Percentiles rank a stretch among this genome's conserved stretches.
Evolutionary conservation across 257 asterid genomes (phyloP).

Genomic region (Jaltomata sinuosa): DNA sequence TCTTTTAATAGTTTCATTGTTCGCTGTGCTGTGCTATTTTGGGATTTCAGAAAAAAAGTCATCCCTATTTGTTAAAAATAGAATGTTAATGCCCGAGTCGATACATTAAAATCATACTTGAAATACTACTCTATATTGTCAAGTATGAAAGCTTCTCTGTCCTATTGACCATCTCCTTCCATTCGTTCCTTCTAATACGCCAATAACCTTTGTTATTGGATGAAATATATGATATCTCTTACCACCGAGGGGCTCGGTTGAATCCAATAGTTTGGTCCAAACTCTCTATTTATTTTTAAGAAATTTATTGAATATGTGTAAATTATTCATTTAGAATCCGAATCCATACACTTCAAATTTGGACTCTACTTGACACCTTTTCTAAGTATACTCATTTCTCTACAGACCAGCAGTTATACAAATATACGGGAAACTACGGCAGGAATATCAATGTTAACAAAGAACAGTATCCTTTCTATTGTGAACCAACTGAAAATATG

Average conservation of each 20-base stretch:
- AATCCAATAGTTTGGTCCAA: not conserved
- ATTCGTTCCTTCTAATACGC: not conserved
- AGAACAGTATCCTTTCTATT: conserved; percentile 4
- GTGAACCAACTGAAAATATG: conserved; percentile 35
- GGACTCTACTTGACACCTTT: not conserved
- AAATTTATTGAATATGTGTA: not conserved
- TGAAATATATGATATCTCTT: not conserved
- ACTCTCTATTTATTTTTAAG: not conserved
- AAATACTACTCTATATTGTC: not conserved
- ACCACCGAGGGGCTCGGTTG: not conserved
- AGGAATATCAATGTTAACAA: not conserved
- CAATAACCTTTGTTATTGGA: not conserved
- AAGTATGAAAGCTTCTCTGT: not conserved
- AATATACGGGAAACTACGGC: not conserved
- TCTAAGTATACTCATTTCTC: not conserved
- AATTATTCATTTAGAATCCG: not conserved
- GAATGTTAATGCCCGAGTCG: not conserved
- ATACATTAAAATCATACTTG: not conserved
- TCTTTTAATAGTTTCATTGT: not conserved
- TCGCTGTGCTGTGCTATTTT: not conserved
- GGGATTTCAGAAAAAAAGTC: not conserved
- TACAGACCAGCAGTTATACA: not conserved
- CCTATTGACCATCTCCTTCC: not conserved
- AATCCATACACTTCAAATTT: not conserved
- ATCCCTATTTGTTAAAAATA: not conserved